Conservation (phyloP, 352 stramenopile species). For the Phytophthora tentaculata region DNA sequence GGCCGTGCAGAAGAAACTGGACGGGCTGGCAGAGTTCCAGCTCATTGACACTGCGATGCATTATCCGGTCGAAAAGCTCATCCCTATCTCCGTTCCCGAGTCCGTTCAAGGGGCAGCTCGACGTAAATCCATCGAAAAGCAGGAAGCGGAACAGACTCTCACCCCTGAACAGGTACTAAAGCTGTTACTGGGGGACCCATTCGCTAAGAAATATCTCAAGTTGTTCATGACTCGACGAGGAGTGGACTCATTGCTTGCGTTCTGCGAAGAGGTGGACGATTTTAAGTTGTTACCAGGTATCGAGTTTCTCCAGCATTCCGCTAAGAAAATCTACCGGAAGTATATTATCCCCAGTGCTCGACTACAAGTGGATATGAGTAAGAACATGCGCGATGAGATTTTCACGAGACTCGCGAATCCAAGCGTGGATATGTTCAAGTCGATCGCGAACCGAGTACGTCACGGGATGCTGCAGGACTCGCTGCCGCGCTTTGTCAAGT, state of each 20-base stretch:
- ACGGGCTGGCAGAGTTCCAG: constrained; percentile 67
- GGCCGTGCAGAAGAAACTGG: constrained; percentile 57
- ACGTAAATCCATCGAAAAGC: constrained; percentile 24
- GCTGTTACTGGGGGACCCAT: constrained; percentile 58
- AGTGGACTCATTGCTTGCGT: constrained; percentile 71
- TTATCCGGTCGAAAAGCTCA: constrained; percentile 78
- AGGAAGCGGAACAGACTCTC: constrained; percentile 45
- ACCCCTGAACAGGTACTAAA: constrained; percentile 58
- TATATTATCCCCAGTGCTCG: constrained; percentile 80
- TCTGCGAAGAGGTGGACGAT: constrained; percentile 80
- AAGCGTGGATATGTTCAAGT: constrained; percentile 88
- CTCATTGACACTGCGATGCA: constrained; percentile 79
- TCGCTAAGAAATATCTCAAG: constrained; percentile 79
- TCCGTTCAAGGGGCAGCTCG: constrained; percentile 1
- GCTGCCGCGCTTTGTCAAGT: constrained; percentile 80
- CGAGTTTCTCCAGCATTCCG: constrained; percentile 84
- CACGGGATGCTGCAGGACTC: constrained; percentile 84
- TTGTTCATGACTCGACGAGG: constrained; percentile 75
- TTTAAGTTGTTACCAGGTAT: constrained; percentile 83
- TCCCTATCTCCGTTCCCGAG: constrained; percentile 47
- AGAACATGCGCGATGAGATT: constrained; percentile 82
- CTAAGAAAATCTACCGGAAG: constrained; percentile 89
- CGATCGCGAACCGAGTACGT: constrained; percentile 64
- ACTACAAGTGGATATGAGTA: constrained; percentile 87
- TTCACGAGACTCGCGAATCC: constrained; percentile 64